phyloP scores from a whole-genome alignment of 352 stramenopile genomes.

The Pythium utonaiense region DNA sequence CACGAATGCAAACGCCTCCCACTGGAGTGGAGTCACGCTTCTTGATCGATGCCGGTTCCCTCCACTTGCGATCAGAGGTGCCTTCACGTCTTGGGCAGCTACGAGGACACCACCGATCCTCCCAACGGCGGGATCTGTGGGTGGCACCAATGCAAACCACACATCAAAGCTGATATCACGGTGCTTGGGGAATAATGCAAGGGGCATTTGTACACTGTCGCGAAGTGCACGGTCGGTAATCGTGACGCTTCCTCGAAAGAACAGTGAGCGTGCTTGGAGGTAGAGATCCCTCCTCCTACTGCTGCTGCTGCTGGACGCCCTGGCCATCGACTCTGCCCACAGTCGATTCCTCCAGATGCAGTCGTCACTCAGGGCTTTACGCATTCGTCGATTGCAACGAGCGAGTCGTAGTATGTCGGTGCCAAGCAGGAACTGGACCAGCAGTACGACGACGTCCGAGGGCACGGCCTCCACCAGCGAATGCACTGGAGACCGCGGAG shows the following conservation, averaged over 20 bases:
- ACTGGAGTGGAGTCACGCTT: constrained; percentile 24
- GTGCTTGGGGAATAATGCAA: constrained; percentile 8
- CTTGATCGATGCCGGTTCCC: neutral
- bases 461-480: neutral
- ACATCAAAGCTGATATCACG: constrained; percentile 30
- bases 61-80: constrained; percentile 12
- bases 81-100: constrained; percentile 15
- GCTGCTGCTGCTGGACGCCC: neutral
- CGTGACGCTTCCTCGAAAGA: neutral
- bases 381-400: neutral
- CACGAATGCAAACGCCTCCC: constrained; percentile 35
- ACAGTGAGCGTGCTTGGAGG: neutral
- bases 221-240: neutral
- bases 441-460: constrained; percentile 7
- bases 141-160: constrained; percentile 32
- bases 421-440: constrained; percentile 22
- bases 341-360: constrained; percentile 3
- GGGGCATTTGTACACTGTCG: neutral
- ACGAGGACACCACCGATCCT: constrained; percentile 29
- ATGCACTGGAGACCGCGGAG: neutral
- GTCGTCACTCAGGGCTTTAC: neutral
- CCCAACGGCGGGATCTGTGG: neutral
- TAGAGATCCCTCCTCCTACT: neutral
- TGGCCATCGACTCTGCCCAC: neutral
- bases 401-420: constrained; percentile 26